Base-by-base conservation (phyloP, 805 yeast species). In the Hanseniaspora meyeri region DNA sequence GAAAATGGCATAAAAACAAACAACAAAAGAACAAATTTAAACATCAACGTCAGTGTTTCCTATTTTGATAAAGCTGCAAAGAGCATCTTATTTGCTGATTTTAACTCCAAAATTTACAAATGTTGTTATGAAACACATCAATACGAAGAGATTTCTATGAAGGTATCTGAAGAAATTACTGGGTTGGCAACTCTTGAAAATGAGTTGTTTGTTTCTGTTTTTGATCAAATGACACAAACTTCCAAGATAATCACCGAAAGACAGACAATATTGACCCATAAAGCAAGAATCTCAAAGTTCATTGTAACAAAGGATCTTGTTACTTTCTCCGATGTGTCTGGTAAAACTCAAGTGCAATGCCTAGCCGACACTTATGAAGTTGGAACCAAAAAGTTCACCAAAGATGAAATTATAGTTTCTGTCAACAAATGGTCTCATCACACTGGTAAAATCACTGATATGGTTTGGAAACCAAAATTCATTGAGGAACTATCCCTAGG, bases 341-440 rank as follows among this genome's bases (percentile, higher is more conserved):
- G 56, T 7, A 52, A 52, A 31, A 52, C 56, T 16, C 56, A 52
- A 17, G 46, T 52, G 27, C 56, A 52, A 39, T 52, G 43, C 20
- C 45, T 52, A 39, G 14, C 27, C 9, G 56, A 52, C n/a, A 32
- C 32, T 19, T 52, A 43, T 27, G 39, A 27, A 19, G 20, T 52
- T n/a, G 40, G 31, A 12, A 49, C 38, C 2, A 52, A 52, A 11
- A 12, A 9, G 12, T 52, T 45, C 24, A 29, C 14, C 4, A 52
- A 38, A 45, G 36, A 36, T 12, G 56, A 52, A 5, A 31, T 46
- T 29, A 45, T 52, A n/a, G 56, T 52, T 17, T 52, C 56, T 16
- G 56, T 52, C 7, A 52, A 52, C 34, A 79, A 97, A 66, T 93
- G 99, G 99, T 83, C 95, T 0, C 91, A 87, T 81, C 97, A 93